Base-by-base conservation (phyloP, 371 early-diverging fungal genomes). In the Zychaea mexicana region DNA sequence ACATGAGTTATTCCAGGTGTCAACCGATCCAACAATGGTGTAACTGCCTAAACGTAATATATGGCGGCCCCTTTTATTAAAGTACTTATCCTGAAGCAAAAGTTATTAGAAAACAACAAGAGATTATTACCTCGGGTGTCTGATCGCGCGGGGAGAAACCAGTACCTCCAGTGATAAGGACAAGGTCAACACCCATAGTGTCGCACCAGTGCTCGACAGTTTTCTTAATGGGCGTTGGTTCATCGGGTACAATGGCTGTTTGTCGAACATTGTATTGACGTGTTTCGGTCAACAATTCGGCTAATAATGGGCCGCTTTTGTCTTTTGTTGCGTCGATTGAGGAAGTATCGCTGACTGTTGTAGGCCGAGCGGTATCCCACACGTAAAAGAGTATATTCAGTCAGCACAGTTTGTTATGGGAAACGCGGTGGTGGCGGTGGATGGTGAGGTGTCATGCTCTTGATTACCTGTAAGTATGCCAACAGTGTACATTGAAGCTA, bases 131-230 rank as follows among this genome's bases (percentile, higher is more conserved):
- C 81, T 94, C 95, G 2, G 96, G 94, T 2, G 98, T 96, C 15
- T 86, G 88, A 62, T 97, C 98, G 52, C 94, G 77, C 28, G 86
- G 80, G 24, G 92, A 87, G 63, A 96, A 90, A 0, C 98, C 98
- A 2, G 96, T 97, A n/a, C 96, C 96, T n/a, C 98, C 98, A 7
- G 94, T 90, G 1, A 93, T 85, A 5, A 96, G 59, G n/a, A 96
- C 76, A 13, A 96, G 74, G 55, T 92, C 85, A 10, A 88, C 60
- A 12, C 68, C 63, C 4, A 71, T 54, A 13, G 61, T 66, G 39
- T 84, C 83, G 56, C 78, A 65, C 89, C 89, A 90, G 19, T 71
- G 46, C 19, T 71, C 70, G 45, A 90, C 70, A 0, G 71, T 66
- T 22, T 74, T 72, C 42, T 82, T 74, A 61, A 92, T 90, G 28